Base-by-base conservation (phyloP, 2,329 filamentous ascomycete genomes). In the Neofusicoccum sp. region DNA sequence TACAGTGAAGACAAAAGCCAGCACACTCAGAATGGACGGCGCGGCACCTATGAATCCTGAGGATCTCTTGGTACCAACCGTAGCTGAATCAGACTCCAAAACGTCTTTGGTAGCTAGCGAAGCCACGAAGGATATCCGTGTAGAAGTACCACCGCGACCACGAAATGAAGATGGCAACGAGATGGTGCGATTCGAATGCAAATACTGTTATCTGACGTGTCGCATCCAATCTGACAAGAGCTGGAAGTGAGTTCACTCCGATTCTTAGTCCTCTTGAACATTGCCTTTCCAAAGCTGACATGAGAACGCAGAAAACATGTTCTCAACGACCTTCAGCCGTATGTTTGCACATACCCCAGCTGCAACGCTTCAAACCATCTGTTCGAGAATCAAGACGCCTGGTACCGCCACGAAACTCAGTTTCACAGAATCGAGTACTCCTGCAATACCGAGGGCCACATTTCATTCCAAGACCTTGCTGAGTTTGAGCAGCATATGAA, bases 251-350 rank as follows among this genome's bases (percentile, higher is more conserved):
- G 43, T 47, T n/a, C 28, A 20, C 41, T 34, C n/a, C 6, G 9
- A 26, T 7, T 9, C 12, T 3, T 5, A 12, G 8, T 14, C 43
- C 1, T 0, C 7, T 9, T 14, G 26, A 26, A 11, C 3, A 11
- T 14, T 49, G 8, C 26, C 16, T 11, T 34, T 7, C 12, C 26
- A 49, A 16, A n/a, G 45, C 58, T 54, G 12, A 49, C 41, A 24
- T 3, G 20, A 26, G 14, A n/a, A 12, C 14, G 9, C 26, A 62
- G 62, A 16, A 54, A 47, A 16, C 63, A 64, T 34, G 56, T 63
- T 12, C 61, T 64, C 30, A 33, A 47, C 30, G 63, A 64, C 30
- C 59, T 64, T 8, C 24, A 60, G 28, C 61, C 63, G 4, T 64
- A 64, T 30, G 16, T 64, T 16, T 64, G 62, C 24, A 62, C 63